Conservation (phyloP, 164 flowering plant species). For the Houttuynia cordata region DNA sequence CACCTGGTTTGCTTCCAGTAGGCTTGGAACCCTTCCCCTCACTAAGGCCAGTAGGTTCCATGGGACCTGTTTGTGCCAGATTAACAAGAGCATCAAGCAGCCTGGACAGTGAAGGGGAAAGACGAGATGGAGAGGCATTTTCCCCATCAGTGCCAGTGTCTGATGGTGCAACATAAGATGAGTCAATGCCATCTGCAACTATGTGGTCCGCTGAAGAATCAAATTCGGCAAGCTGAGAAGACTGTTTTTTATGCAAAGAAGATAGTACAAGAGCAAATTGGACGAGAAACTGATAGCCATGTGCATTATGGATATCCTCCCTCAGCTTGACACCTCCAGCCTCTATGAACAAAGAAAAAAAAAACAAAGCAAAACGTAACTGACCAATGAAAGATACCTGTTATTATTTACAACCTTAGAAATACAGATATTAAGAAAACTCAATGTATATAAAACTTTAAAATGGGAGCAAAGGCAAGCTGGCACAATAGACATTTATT, state of each 20-base stretch:
- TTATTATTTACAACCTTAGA: too few species aligned
- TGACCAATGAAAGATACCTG: neutral
- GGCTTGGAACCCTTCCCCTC: constrained; percentile 39
- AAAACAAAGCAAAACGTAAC: neutral
- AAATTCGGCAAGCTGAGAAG: constrained; percentile 20
- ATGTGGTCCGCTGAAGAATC: constrained; percentile 17
- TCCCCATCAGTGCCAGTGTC: constrained; percentile 15
- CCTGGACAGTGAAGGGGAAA: constrained; percentile 75
- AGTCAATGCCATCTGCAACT: constrained; percentile 25
- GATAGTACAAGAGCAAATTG: constrained; percentile 79
- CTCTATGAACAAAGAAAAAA: constrained; percentile 39
- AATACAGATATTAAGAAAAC: neutral
- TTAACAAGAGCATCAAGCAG: constrained; percentile 91
- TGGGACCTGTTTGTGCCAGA: constrained; percentile 80
- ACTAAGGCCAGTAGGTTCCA: constrained; percentile 26
- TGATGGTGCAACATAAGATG: constrained; percentile 11
- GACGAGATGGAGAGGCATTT: constrained; percentile 24
- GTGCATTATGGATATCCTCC: constrained; percentile 97
- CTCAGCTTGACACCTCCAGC: constrained; percentile 86
- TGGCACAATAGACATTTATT: too few species aligned
- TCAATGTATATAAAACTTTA: neutral
- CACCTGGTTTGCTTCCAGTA: constrained; percentile 33
- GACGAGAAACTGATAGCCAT: constrained; percentile 95
- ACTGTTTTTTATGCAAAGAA: constrained; percentile 35
- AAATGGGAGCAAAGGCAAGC: too few species aligned